Evolutionary conservation across 164 flowering plant genomes (phyloP), one percentile per base, ranked within the genome.

Genomic region (Taxillus chinensis): DNA sequence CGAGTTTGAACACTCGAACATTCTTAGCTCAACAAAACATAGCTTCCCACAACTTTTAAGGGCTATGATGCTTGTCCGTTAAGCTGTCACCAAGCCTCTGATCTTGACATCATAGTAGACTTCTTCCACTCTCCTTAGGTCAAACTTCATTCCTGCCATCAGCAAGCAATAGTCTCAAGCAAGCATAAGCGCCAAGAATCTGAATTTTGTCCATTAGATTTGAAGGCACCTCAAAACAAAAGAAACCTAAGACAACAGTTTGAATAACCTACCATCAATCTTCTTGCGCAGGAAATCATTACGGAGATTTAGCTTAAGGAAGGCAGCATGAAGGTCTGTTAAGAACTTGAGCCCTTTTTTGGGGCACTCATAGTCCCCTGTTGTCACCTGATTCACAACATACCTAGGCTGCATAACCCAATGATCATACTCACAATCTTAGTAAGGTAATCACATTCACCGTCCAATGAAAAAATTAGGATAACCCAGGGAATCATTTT

Each of bases 261-360:
- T 0, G 12, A n/a, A 4, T 16, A 49, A 45, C 76, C 7, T 77
- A 93, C 98, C 85, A 68, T 93, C 97, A 74, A 93, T 90, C 71
- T 90, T 93, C 74, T 86, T 93, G 54, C 96, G 92, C 71, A 93
- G 62, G 41, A 93, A 89, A 68, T 93, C 98, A 68, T 93, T 93
- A 7, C 98, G 83, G 56, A 93, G 97, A 73, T 93, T 93, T 45
- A 90, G 95, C 95, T 90, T 84, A 39, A 96, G 84, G 66, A 93
- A 93, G 45, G 96, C 80, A 42, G 95, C 89, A 78, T 90, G 95
- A 42, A 93, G 96, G 67, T 93, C 99, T 5, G 95, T 93, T 48
- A 93, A 62, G 74, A 93, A 93, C 69, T 78, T 86, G 77, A 87
- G 66, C 66, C 89, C 97, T 70, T 89, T 90, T 68, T 83, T 81